Base-by-base conservation (phyloP, 441 rosid species). In the Monsonia emarginata region DNA sequence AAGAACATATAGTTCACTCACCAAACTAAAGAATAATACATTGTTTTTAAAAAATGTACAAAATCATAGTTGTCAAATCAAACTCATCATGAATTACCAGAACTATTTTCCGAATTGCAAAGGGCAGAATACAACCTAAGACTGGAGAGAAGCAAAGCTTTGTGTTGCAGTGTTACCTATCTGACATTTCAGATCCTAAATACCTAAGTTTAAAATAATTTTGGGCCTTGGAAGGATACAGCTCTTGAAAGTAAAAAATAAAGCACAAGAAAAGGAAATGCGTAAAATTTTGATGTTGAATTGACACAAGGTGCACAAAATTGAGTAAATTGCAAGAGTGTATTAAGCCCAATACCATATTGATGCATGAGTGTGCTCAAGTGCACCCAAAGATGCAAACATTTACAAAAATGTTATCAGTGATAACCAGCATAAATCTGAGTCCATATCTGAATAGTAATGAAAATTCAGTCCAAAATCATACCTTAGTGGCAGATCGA, bases 401-500 rank as follows among this genome's bases (percentile, higher is more conserved):
- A 38, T 38, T 4, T 38, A 38, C n/a, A 38, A 7, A 38, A 38
- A 38, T 11, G 2, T 1, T 38, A 38, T 38, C n/a, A 38, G 3
- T 38, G n/a, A n/a, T n/a, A n/a, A n/a, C n/a, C n/a, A n/a, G n/a
- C n/a, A n/a, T n/a, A n/a, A n/a, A n/a, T n/a, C n/a, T n/a, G n/a
- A n/a, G n/a, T n/a, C n/a, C 38, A 54, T 42, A 65, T 22, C 61
- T 38, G 66, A 38, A 65, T 63, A 40, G 65, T 11, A 10, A 22
- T 38, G 4, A 19, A 21, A 32, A 36, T 22, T 22, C 46, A 62
- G 27, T 62, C 13, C 30, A 62, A 36, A 72, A 71, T 71, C 82
- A 48, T 72, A 95, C 99, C 97, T 95, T 95, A 13, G 99, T 90
- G 27, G 99, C 96, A 78, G 99, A 93, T 68, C 99, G 87, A 73